Evolutionary conservation across 2,329 filamentous ascomycete species (phyloP), one percentile per base, ranked within the genome.

Genomic region (Ophiosphaerella herpotricha): DNA sequence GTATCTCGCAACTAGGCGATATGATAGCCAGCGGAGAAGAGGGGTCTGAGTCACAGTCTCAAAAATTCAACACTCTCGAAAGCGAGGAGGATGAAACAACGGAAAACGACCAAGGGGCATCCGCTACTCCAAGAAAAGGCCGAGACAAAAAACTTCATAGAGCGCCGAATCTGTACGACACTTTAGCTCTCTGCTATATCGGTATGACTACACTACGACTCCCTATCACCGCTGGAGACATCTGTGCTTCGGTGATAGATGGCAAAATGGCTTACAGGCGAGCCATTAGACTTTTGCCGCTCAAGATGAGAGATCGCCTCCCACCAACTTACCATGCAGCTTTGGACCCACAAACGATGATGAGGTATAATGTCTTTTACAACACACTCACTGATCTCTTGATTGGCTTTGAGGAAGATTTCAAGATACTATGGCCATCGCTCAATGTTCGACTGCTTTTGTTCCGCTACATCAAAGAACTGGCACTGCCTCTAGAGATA

Each of bases 131-230:
- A 16, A 68, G 65, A 21, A 68, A 66, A 21, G 75, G 74, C 29
- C 70, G 74, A 23, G 77, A 77, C 5, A 72, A 77, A 58, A 69
- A 77, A 38, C 82, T 84, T 77, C 70, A 67, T 64, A 84, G 60
- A 7, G 64, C 67, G 2, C 91, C 92, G 1, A 84, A 77, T 43
- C 75, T 95, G 32, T 75, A 89, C 36, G 92, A 96, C 59, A 88
- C 87, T 0, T 73, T 97, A 44, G 86, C 80, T 1, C 70, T 96
- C 9, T 91, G 89, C 66, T 97, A 97, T 74, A 73, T 97, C 31
- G 92, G 85, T 1, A 85, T 85, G 33, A 64, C 94, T 39, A 77
- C 96, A 23, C 78, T 96, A 60, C 85, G 88, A 48, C 78, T 94
- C 48, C 91, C 92, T 0, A 79, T 90, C n/a, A 85, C 86, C 18